Base-by-base conservation (phyloP, 768 basidiomycete species). In the Suillus lakei region DNA sequence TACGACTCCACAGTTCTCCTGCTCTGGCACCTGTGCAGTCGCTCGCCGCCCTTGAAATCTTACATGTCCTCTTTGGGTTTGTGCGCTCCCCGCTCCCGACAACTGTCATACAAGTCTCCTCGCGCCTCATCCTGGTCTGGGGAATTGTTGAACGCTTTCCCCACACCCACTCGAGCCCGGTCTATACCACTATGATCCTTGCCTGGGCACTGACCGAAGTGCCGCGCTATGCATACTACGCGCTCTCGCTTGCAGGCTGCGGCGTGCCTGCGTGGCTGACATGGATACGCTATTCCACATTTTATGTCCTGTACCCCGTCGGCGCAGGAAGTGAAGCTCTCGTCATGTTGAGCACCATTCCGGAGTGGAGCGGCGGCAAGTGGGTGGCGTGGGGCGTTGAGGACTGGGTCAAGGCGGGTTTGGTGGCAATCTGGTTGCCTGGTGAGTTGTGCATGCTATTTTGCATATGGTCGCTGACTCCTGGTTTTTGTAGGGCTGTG, bases 141-240 rank as follows among this genome's bases (percentile, higher is more conserved):
- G 92, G 88, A 26, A 84, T 98, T 64, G 85, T 71, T 50, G 65
- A 69, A 10, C 72, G 73, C 66, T 74, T 71, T 60, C 46, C 71
- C 30, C 63, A 69, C 65, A 91, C 91, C 32, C 91, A 87, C 68
- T 73, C 81, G 4, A 89, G 87, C 72, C 93, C 98, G 4, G 74
- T 96, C 32, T 98, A 93, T 81, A 86, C 93, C 7, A 89, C 91
- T 59, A 97, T 98, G 95, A 85, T 98, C 62, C 78, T 97, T 66
- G 91, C 96, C 0, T 99, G 98, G 98, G 91, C 93, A 0, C 66
- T 89, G 60, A 93, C 95, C 18, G 98, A 99, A 78, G 87, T 96
- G 55, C 88, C 96, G 64, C 93, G 98, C 36, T 99, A 99, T 79
- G 74, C 87, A 10, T 97, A 91, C 83, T 99, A 99, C 76, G 89